Base-by-base conservation (phyloP, 2,329 filamentous ascomycete species). In the Fusarium buharicum region DNA sequence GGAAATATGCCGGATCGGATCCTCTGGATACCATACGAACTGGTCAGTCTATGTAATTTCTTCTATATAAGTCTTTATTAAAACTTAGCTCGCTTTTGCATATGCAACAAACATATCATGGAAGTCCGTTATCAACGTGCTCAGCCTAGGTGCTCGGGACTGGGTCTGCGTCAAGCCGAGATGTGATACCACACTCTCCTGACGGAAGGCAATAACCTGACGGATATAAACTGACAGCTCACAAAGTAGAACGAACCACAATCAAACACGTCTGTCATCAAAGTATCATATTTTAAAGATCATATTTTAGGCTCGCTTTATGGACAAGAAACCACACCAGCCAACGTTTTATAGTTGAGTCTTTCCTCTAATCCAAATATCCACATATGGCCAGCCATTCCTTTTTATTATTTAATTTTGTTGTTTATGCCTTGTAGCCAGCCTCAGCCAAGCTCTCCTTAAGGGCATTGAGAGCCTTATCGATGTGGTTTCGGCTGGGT, bases 391-490 rank as follows among this genome's bases (percentile, higher is more conserved):
- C 55, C 51, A 56, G 55, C 53, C 52, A 48, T 44, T 41, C 48
- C 38, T 61, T 47, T 64, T 28, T 24, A 27, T 61, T 57, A 59
- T 64, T 46, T 50, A 38, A 48, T 40, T 54, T 44, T 46, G 3
- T 28, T 46, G 6, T 64, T 43, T 57, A 70, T 52, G 72, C 70
- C 63, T 82, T 83, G 64, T 86, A 86, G 48, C 92, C 92, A 52
- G 87, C 89, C 77, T 96, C 93, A 2, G 81, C 75, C 62, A 98
- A 79, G 9, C 89, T 87, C 52, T 88, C 86, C 79, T 90, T 88
- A 68, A 99, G 78, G 39, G 91, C 90, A 68, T 87, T 82, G 61
- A 98, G 82, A 2, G 94, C 95, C 71, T 90, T 90, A 64, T 96
- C 91, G 69, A 98, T 87, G 74, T 99, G 92, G 48, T 84, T 84